Base-by-base conservation (phyloP, 148 eudicot species). In the Beta vulgaris region DNA sequence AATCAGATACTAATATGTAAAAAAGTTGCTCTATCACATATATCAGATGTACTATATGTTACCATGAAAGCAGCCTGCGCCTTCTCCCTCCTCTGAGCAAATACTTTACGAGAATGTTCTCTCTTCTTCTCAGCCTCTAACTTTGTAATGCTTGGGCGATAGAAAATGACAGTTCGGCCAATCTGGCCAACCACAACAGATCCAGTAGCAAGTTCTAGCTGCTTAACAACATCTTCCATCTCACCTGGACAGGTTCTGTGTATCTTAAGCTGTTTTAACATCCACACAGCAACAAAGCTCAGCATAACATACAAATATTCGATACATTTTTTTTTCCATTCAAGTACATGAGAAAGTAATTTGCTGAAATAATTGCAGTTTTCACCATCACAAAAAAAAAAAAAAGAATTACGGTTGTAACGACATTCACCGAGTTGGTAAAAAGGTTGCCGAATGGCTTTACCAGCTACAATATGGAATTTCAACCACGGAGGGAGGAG, bases 81-180 rank as follows among this genome's bases (percentile, higher is more conserved):
- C 59, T 74, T 71, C 46, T 67, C 15, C 72, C 69, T 82, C 76
- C 71, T 88, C 81, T 78, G 87, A 77, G 69, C 57, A 60, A 80
- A 81, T 58, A 80, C 42, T 64, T 68, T 82, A 65, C 85, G 88
- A 76, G 83, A 73, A 77, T 83, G 85, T 73, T 85, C 88, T 90
- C 79, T 95, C 79, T 89, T 95, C 92, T 90, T 87, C 72, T 87
- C 99, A 18, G 88, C 97, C 84, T 89, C 83, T 65, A 90, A 59
- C 76, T 89, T 92, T 23, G 89, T 75, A 75, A 92, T 35, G 83
- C 99, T 95, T 10, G 99, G 99, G 65, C 97, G 78, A 72, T 95
- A 95, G n/a, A 95, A 87, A 68, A 95, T 95, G 74, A 92, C 96
- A 10, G 90, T 91, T 69, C 97, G 88, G 57, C 99, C 97, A 75